These are phyloP conservation scores for Suhomyces kilbournensis DNA, from an alignment of 805 yeast species.

Conservation along the genomic window DNA sequence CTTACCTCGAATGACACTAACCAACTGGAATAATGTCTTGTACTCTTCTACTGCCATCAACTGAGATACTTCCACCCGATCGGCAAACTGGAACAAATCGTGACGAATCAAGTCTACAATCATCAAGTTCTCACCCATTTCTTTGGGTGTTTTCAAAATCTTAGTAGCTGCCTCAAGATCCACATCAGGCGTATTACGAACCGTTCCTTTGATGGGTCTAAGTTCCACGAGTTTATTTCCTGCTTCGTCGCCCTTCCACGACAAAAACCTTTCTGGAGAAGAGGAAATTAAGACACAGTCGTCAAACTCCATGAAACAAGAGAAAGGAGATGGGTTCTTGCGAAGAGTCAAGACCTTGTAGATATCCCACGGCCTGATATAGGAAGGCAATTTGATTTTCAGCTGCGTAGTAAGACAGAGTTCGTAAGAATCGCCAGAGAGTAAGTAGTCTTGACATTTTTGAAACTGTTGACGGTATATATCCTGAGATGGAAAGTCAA, in stretches of 20 bases:
- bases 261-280: conserved; percentile 90
- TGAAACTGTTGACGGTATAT: conserved; percentile 55
- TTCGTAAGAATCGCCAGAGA: conserved; percentile 89
- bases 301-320: conserved; percentile 71
- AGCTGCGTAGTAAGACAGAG: conserved; percentile 84
- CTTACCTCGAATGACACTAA: conserved; percentile 78
- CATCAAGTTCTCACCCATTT: conserved; percentile 94
- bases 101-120: conserved; percentile 94
- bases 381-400: conserved; percentile 48
- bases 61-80: conserved; percentile 65
- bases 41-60: conserved; percentile 93
- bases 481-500: conserved; percentile 50
- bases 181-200: conserved; percentile 58
- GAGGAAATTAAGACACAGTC: conserved; percentile 72
- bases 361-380: conserved; percentile 67
- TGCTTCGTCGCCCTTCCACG: conserved; percentile 56
- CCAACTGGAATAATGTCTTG: conserved; percentile 85
- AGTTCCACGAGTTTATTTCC: conserved; percentile 56
- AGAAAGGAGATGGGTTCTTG: conserved; percentile 89
- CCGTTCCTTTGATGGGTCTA: conserved; percentile 96
- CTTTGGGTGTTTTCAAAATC: conserved; percentile 80
- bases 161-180: conserved; percentile 56
- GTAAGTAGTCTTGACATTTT: conserved; percentile 63
- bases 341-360: conserved; percentile 63
- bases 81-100: conserved; percentile 69